A percentile compares a stretch with the other conserved stretches of the same genome.
Conservation (phyloP, 768 basidiomycete genomes). For the Wakefieldia striispora region DNA sequence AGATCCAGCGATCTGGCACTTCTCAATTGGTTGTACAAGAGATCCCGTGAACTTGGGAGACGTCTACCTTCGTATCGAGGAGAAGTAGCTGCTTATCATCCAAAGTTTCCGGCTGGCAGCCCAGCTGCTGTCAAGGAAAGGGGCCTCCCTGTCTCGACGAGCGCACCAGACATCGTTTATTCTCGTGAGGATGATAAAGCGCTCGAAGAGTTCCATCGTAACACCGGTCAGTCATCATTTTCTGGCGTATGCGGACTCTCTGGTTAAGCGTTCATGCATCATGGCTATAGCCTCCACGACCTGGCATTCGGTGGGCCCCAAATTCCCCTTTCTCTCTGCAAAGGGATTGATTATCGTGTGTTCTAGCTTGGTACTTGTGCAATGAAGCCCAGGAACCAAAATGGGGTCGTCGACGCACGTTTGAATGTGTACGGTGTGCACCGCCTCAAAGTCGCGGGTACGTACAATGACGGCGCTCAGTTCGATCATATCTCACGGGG, state of each 20-base stretch:
- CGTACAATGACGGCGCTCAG: neutral
- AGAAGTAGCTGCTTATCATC: slow-evolving; percentile 10
- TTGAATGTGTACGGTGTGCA: slow-evolving; percentile 13
- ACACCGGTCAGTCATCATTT: neutral
- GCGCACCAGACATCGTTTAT: slow-evolving; percentile 31
- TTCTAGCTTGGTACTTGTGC: slow-evolving; percentile 60
- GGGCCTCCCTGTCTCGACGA: slow-evolving; percentile 17
- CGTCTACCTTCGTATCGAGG: slow-evolving; percentile 40
- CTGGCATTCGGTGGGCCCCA: neutral
- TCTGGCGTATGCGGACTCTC: neutral
- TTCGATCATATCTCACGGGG: neutral
- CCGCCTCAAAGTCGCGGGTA: slow-evolving; percentile 15
- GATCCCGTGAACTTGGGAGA: slow-evolving; percentile 48
- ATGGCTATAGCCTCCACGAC: neutral
- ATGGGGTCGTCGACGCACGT: slow-evolving; percentile 11
- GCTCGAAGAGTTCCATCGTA: slow-evolving; percentile 24
- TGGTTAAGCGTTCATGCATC: neutral
- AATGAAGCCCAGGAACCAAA: slow-evolving; percentile 47
- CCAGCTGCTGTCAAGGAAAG: slow-evolving; percentile 21
- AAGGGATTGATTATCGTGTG: neutral
- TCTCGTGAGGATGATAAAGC: slow-evolving; percentile 32
- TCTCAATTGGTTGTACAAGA: slow-evolving; percentile 53
- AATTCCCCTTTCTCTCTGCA: too few relatives aligned
- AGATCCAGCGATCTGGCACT: slow-evolving; percentile 38
- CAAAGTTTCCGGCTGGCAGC: slow-evolving; percentile 27